Conservation (phyloP, 2,329 filamentous ascomycete genomes). For the Blastomyces gilchristii region DNA sequence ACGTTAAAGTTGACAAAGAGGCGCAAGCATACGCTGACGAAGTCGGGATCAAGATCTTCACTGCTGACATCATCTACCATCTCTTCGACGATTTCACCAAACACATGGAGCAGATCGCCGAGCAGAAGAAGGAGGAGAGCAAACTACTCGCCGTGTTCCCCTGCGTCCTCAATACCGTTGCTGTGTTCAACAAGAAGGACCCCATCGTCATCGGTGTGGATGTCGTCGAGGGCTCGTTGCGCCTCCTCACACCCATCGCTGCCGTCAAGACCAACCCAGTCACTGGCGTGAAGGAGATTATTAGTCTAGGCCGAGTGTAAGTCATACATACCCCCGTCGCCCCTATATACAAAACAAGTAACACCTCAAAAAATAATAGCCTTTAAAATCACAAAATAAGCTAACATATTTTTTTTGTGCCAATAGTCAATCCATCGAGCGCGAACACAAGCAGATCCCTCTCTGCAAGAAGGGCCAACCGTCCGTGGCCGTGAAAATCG, state of each 20-base stretch:
- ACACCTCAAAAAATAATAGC: neutral
- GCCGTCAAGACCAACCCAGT: conserved; percentile 71
- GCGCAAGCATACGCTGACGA: conserved; percentile 84
- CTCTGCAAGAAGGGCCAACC: conserved; percentile 94
- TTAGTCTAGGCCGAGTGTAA: conserved; percentile 86
- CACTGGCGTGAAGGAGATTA: conserved; percentile 72
- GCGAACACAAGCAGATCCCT: conserved; percentile 89
- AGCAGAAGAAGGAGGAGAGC: conserved; percentile 90
- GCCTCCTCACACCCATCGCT: conserved; percentile 79
- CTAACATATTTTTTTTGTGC: conserved; percentile 17
- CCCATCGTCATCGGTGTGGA: conserved; percentile 95
- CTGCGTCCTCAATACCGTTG: conserved; percentile 78
- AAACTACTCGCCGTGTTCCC: conserved; percentile 96
- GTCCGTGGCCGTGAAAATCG: conserved; percentile 96
- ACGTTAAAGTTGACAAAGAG: conserved; percentile 98
- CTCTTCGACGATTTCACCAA: conserved; percentile 93
- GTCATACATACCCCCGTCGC: conserved; percentile 30
- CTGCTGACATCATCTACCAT: conserved; percentile 97
- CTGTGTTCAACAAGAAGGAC: conserved; percentile 95
- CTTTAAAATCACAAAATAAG: conserved; percentile 6
- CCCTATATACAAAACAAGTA: neutral
- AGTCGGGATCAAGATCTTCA: conserved; percentile 94
- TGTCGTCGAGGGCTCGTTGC: conserved; percentile 79
- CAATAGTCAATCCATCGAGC: conserved; percentile 79
- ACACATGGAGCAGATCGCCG: conserved; percentile 77